Evolutionary conservation across 345 rosid genomes (phyloP), one percentile per base, ranked within the genome.

Genomic region (Sisymbrium altissimum): DNA sequence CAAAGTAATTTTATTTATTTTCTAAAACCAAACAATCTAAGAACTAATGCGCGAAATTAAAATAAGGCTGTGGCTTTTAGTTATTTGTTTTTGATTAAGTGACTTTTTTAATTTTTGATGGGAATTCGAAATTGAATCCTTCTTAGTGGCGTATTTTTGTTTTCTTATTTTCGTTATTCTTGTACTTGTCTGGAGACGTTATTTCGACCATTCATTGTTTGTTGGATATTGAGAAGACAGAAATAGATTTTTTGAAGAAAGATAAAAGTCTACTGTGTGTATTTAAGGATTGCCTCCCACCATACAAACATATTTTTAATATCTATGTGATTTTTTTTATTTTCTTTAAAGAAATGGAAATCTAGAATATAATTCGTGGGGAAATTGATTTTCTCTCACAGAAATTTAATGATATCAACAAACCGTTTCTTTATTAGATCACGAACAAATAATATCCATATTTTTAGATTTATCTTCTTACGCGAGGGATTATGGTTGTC

Each of bases 241-340:
- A 60, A 60, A 52, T 5, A 52, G 64, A 59, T 75, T 52, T 68
- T 15, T 50, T 12, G 15, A 27, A 58, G 32, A 48, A 10, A 3
- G 40, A 50, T 53, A 75, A 68, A 75, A 75, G 64, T 75, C 73
- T 21, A 27, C 9, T 48, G 18, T 32, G 15, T 27, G 35, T 23
- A 75, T n/a, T 17, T 48, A 66, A 39, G 12, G 56, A 35, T 43
- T 75, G 79, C 41, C 48, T 75, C 58, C 64, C 70, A 68, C 74
- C 79, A 53, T 36, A 61, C 43, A 68, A 60, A 33, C 56, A 52
- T 19, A 68, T 11, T 10, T 66, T 18, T 3, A 9, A 17, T 14
- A 45, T 9, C 18, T 18, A 5, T 18, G 53, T 41, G 17, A 27
- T 7, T 55, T 10, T 1, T 48, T 39, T 49, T 36, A 6, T 39